These are phyloP conservation scores for Neostapfia colusana DNA, from an alignment of 176 grass and related monocot genomes.

Conservation along the genomic window DNA sequence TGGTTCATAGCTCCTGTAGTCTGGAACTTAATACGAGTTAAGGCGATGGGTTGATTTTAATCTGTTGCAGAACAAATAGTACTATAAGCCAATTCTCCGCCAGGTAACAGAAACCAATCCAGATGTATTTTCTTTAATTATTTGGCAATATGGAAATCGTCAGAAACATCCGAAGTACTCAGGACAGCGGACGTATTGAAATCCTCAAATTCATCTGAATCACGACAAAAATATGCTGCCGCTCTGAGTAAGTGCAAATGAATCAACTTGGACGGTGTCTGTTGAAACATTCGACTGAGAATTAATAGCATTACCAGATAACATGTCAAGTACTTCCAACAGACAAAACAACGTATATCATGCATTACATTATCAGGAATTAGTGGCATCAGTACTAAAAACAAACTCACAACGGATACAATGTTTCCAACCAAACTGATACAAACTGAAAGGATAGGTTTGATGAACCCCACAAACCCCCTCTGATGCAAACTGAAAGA, in stretches of 20 bases:
- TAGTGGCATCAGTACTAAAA: neutral
- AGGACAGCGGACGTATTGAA: neutral
- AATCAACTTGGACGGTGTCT: neutral
- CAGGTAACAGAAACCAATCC: neutral
- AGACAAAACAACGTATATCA: neutral
- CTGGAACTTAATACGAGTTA: neutral
- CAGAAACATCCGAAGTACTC: neutral
- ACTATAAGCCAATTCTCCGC: neutral
- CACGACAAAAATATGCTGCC: no score
- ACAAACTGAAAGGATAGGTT: neutral
- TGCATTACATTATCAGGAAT: neutral
- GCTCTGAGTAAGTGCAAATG: neutral
- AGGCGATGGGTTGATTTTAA: neutral
- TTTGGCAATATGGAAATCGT: neutral
- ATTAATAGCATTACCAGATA: neutral
- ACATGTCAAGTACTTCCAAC: slow-evolving; percentile 2
- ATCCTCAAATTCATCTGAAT: neutral
- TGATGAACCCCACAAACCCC: slow-evolving; percentile 30
- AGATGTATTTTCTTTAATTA: neutral
- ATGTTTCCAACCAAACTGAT: slow-evolving; percentile 24
- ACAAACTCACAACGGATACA: slow-evolving; percentile 9
- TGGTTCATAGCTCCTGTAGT: neutral
- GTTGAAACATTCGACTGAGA: slow-evolving; percentile 9
- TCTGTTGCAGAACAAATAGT: neutral
- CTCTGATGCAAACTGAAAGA: neutral